Evolutionary conservation across 2,329 filamentous ascomycete genomes (phyloP).

Genomic region (Botrytis fragariae): DNA sequence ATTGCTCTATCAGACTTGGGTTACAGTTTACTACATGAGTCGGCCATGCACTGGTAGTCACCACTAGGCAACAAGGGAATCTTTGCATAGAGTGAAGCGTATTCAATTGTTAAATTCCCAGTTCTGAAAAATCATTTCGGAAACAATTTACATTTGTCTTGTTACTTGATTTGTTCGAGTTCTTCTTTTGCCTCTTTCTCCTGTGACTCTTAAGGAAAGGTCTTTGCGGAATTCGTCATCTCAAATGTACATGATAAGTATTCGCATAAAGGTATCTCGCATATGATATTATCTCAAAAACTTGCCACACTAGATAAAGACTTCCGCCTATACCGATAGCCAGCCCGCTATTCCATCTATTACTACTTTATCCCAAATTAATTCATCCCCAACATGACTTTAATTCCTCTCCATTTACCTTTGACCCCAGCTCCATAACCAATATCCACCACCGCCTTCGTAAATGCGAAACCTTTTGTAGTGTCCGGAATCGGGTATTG

Average conservation of each 20-base stretch:
- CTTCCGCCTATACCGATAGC: background rate
- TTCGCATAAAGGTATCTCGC: background rate
- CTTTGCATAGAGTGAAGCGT: background rate
- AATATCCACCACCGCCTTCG: slow-evolving; percentile 57
- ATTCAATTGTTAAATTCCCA: background rate
- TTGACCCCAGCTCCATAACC: slow-evolving; percentile 51
- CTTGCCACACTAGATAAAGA: background rate
- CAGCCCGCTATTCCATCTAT: background rate
- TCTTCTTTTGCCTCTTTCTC: background rate
- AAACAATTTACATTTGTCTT: background rate
- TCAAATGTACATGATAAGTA: background rate
- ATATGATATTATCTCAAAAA: background rate
- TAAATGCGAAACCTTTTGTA: slow-evolving; percentile 62
- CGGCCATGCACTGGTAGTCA: background rate
- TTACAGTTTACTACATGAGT: background rate
- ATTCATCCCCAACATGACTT: slow-evolving; percentile 35
- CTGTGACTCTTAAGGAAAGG: background rate
- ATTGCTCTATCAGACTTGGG: background rate
- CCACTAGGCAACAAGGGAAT: background rate
- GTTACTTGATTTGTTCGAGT: background rate
- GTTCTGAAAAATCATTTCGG: background rate
- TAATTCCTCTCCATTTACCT: slow-evolving; percentile 35
- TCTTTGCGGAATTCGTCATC: rapidly evolving
- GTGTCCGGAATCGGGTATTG: slow-evolving; percentile 76
- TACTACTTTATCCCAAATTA: background rate